Evolutionary conservation across 805 yeast species (phyloP), one percentile per base, ranked within the genome.

Genomic region (Blastobotrys muscicola): DNA sequence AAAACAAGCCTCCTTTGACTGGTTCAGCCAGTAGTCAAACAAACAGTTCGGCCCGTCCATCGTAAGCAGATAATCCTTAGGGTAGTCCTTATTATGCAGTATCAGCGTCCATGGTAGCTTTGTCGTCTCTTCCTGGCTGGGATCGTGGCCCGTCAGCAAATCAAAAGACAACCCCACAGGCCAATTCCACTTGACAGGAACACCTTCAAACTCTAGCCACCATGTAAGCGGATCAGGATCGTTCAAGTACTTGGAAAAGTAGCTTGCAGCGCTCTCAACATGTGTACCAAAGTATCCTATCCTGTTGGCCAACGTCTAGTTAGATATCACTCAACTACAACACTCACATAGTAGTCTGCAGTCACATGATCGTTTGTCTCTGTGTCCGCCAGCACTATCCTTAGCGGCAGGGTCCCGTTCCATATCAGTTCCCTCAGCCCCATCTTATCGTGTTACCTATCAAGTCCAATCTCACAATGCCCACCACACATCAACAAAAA

Each of bases 1-100:
- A 54, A 71, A 85, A 54, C 86, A 78, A 3, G 86, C 74, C 56
- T 90, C 97, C 55, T 92, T 90, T 57, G 86, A 64, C 46, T 78
- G 86, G 57, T 90, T 87, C 47, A 79, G 65, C 80, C 92, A 80
- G 40, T 75, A 70, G 41, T 70, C 73, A 37, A 62, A 69, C 45
- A 76, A 50, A 9, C 68, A 56, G 16, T 53, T 48, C 44, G 38
- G n/a, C 3, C 53, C 54, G 2, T 61, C 45, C 39, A 60, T 43
- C 38, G 75, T 68, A 10, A 75, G 64, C 15, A 81, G 52, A 23
- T 65, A 59, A 3, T 67, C 71, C 0, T 48, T 40, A 1, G 84
- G 82, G 39, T 67, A 67, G 29, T 62, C 57, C 6, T 70, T 66
- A 39, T 64, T 57, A 37, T 62, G 69, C 12, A 80, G 50, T 1